phyloP scores from a whole-genome alignment of 805 yeast species.

The Starmerella geochares region DNA sequence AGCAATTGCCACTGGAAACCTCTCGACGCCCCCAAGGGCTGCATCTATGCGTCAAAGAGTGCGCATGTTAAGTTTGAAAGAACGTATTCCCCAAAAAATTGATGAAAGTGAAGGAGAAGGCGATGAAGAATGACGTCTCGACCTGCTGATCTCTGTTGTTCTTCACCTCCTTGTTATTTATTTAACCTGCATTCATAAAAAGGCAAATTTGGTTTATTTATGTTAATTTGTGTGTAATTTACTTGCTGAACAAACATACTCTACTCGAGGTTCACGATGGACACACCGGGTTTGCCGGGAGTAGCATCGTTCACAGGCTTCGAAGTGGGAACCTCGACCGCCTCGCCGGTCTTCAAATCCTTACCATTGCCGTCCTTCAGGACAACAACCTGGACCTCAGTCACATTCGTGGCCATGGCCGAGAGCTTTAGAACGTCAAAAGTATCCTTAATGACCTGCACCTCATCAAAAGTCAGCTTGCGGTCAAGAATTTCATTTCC shows the following conservation, averaged over 20 bases:
- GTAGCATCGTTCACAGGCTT: constrained; percentile 73
- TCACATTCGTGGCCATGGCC: constrained; percentile 49
- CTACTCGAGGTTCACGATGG: constrained; percentile 47
- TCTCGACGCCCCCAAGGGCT: constrained; percentile 14
- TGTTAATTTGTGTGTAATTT: no score
- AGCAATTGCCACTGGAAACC: background rate
- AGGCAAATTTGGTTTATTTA: no score
- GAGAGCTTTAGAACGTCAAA: constrained; percentile 50
- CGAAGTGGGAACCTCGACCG: constrained; percentile 52
- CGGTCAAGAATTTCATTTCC: constrained; percentile 80
- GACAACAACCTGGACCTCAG: constrained; percentile 49
- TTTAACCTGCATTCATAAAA: background rate
- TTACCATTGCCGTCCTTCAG: constrained; percentile 63
- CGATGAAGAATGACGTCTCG: background rate
- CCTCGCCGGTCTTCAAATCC: constrained; percentile 59
- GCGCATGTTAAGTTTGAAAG: constrained; percentile 12
- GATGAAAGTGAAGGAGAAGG: constrained; percentile 18
- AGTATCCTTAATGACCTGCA: constrained; percentile 48
- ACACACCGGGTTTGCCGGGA: constrained; percentile 89
- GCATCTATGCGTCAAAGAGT: constrained; percentile 14
- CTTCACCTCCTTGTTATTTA: background rate
- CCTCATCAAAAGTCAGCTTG: constrained; percentile 73
- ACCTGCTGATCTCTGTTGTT: background rate
- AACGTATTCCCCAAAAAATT: constrained; percentile 17
- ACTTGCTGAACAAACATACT: no score